These are phyloP conservation scores for Ustilago sp. DNA, from an alignment of 1,284 basidiomycete genomes.

Conservation along the genomic window DNA sequence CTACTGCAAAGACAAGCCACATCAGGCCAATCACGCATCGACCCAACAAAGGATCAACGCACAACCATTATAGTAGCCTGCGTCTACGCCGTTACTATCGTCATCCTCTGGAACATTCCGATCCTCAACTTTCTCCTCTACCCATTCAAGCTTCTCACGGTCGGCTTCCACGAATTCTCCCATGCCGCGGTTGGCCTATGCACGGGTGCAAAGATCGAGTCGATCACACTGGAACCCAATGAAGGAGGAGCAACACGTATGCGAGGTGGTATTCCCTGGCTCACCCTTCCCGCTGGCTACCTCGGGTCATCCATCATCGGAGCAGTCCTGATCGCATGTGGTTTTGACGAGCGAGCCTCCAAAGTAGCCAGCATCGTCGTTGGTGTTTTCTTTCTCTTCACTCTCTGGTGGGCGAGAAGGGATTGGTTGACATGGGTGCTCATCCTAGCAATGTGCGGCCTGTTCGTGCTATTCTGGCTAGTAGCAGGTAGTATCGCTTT, in stretches of 20 bases:
- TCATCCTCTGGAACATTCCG: conserved; percentile 64
- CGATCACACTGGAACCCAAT: conserved; percentile 72
- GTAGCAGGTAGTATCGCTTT: conserved; percentile 56
- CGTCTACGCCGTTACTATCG: conserved; percentile 60
- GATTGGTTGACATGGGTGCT: conserved; percentile 76
- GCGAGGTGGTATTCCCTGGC: conserved; percentile 88
- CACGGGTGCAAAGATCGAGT: conserved; percentile 91
- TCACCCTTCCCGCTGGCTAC: conserved; percentile 78
- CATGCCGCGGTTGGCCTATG: conserved; percentile 73
- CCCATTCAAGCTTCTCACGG: conserved; percentile 68
- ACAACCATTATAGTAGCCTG: conserved; percentile 68
- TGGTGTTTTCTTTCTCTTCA: conserved; percentile 88
- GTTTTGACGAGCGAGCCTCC: conserved; percentile 89
- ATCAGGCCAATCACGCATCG: conserved; percentile 35
- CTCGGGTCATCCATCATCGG: conserved; percentile 85
- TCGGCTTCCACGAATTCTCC: conserved; percentile 60
- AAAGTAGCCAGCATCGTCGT: conserved; percentile 87
- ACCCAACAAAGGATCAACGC: conserved; percentile 60
- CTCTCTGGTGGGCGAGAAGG: conserved; percentile 84
- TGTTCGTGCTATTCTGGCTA: conserved; percentile 61
- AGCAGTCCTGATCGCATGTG: conserved; percentile 87
- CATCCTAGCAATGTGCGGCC: conserved; percentile 57
- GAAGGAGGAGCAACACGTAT: conserved; percentile 93
- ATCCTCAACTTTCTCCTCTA: conserved; percentile 66
- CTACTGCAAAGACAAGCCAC: conserved; percentile 15